Evolutionary conservation across 1,139 yeast genomes (phyloP).

Genomic region (Yamadazyma sp.): DNA sequence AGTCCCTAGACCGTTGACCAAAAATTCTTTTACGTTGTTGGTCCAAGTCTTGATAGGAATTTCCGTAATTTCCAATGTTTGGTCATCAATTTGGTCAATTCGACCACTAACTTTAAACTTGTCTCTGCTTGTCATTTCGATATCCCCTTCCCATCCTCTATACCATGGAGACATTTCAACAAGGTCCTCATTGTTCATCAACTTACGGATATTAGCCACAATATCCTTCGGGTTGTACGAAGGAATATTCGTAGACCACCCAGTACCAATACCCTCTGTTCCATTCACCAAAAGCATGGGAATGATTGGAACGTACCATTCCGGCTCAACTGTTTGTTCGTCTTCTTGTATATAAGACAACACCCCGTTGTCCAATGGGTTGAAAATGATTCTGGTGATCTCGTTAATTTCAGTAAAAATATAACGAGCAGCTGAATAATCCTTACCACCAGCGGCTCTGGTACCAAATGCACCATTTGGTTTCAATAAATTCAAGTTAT

Average conservation of each 20-base stretch:
- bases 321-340: conserved; percentile 92
- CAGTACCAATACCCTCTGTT: conserved; percentile 98
- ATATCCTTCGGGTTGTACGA: conserved; percentile 85
- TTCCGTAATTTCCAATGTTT: conserved; percentile 85
- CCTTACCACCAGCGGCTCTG: conserved; percentile 96
- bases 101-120: conserved; percentile 75
- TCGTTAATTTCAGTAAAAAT: conserved; percentile 83
- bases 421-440: conserved; percentile 98
- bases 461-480: conserved; percentile 98
- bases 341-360: conserved; percentile 86
- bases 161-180: conserved; percentile 90
- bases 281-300: conserved; percentile 96
- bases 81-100: conserved; percentile 78
- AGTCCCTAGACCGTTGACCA: conserved; percentile 73
- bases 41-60: conserved; percentile 95
- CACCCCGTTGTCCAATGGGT: conserved; percentile 77
- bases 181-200: conserved; percentile 74
- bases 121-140: conserved; percentile 64
- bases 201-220: conserved; percentile 65
- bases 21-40: conserved; percentile 78
- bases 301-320: conserved; percentile 88
- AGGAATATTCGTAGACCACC: conserved; percentile 96
- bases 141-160: conserved; percentile 89
- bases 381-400: conserved; percentile 74
- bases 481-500: conserved; percentile 77